Conservation (phyloP, 2,329 filamentous ascomycete genomes). For the Aureobasidium subglaciale region DNA sequence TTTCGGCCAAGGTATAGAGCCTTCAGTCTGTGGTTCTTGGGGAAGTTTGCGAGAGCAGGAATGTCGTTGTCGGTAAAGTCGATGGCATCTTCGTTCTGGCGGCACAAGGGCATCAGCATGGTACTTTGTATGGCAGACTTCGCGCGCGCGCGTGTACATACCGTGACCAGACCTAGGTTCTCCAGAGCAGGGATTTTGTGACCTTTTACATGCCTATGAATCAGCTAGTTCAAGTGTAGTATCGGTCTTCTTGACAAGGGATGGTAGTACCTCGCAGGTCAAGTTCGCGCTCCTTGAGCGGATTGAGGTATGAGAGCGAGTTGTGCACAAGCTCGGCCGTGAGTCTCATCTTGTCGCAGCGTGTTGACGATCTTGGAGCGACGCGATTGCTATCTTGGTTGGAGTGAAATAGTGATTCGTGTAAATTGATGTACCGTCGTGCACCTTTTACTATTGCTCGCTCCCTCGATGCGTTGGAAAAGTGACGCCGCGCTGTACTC, state of each 20-base stretch:
- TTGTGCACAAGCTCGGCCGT: slow-evolving; percentile 89
- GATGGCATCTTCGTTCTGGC: slow-evolving; percentile 86
- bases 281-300: slow-evolving; percentile 96
- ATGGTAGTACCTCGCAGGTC: slow-evolving; percentile 88
- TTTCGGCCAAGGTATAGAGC: slow-evolving; percentile 88
- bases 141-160: slow-evolving; percentile 42
- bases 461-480: too few species aligned
- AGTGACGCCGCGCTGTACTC: too few species aligned
- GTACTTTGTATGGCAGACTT: neutral
- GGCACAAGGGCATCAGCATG: slow-evolving; percentile 3
- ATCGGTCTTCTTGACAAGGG: slow-evolving; percentile 70
- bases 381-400: neutral
- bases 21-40: slow-evolving; percentile 77
- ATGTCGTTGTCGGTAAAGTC: slow-evolving; percentile 99
- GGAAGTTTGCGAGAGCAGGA: slow-evolving; percentile 81
- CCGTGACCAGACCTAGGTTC: slow-evolving; percentile 90
- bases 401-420: too few species aligned
- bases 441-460: neutral
- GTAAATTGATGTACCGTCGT: too few species aligned
- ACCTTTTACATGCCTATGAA: slow-evolving; percentile 53
- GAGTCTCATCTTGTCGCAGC: slow-evolving; percentile 67
- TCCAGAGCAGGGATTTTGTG: slow-evolving; percentile 97
- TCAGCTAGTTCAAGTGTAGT: slow-evolving; percentile 63
- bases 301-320: slow-evolving; percentile 97
- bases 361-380: neutral